Conservation (phyloP, 768 basidiomycete species). For the Phlebiopsis flavidoalba region DNA sequence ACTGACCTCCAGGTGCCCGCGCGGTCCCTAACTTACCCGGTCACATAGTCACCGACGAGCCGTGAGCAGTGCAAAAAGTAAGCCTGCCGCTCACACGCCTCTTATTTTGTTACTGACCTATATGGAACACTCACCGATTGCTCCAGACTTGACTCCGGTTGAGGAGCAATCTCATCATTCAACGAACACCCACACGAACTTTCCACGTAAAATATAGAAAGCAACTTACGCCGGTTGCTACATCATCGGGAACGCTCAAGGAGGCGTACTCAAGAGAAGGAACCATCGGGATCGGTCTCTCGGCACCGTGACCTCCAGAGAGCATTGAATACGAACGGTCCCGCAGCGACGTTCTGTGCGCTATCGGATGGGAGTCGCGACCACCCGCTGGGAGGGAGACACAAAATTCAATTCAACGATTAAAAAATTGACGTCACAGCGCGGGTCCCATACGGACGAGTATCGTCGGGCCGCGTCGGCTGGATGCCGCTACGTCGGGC, state of each 20-base stretch:
- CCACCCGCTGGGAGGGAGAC: no score
- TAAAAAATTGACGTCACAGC: constrained; percentile 35
- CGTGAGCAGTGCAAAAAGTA: constrained; percentile 66
- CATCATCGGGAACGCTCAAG: constrained; percentile 86
- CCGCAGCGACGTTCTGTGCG: constrained; percentile 41
- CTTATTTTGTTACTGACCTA: no score
- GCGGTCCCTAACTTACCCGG: constrained; percentile 46
- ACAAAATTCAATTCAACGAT: no score
- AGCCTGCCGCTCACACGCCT: no score
- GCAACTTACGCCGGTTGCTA: constrained; percentile 61
- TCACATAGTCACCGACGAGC: constrained; percentile 63
- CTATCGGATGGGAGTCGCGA: no score
- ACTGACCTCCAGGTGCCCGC: constrained; percentile 56
- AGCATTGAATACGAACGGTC: constrained; percentile 71
- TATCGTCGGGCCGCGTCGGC: constrained; percentile 72
- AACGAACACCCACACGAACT: constrained; percentile 32
- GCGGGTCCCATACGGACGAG: constrained; percentile 29
- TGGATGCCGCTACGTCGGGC: constrained; percentile 57
- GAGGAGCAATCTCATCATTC: constrained; percentile 31
- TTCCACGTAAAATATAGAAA: no score
- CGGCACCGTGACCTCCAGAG: constrained; percentile 75
- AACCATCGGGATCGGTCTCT: constrained; percentile 58
- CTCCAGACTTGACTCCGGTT: constrained; percentile 34
- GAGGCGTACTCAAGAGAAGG: constrained; percentile 90
- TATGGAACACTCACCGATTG: constrained; percentile 1